Conservation (phyloP, 73 alveolate genomes). For the Tetrahymena elliotti region DNA sequence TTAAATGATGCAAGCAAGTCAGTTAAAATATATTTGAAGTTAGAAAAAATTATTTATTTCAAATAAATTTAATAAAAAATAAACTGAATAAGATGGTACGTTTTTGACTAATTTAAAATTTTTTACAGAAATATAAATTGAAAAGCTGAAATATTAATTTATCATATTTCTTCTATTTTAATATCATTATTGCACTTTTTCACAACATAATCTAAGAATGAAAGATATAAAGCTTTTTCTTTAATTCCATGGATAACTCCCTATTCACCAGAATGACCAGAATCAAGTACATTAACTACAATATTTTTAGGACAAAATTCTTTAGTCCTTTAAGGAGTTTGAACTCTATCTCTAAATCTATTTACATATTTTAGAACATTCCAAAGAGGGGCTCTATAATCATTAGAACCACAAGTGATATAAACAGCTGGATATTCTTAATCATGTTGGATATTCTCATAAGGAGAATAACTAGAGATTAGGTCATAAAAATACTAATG, state of each 20-base stretch:
- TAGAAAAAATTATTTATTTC: too few relatives aligned
- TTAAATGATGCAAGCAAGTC: too few relatives aligned
- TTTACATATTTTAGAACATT: conserved; percentile 63
- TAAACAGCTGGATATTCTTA: conserved; percentile 64
- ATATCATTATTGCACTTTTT: conserved; percentile 7
- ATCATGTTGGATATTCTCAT: conserved; percentile 54
- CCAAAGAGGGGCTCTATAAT: conserved; percentile 75
- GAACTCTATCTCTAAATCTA: conserved; percentile 44
- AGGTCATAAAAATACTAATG: conserved; percentile 24
- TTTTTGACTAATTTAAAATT: background rate
- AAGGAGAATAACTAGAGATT: conserved; percentile 72
- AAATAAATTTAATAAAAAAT: too few relatives aligned
- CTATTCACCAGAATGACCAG: conserved; percentile 19
- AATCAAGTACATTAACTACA: conserved; percentile 6
- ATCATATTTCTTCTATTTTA: background rate
- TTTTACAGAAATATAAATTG: too few relatives aligned
- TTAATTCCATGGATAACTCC: conserved; percentile 5
- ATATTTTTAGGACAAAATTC: background rate
- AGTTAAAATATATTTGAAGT: too few relatives aligned
- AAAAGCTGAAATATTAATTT: background rate
- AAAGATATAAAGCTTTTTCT: conserved; percentile 21
- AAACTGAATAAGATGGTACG: too few relatives aligned
- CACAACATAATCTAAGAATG: conserved; percentile 34
- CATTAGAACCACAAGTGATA: conserved; percentile 58
- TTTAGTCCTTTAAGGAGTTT: conserved; percentile 13